Conservation (phyloP, 768 basidiomycete species). For the Macrolepiota dolichaula region DNA sequence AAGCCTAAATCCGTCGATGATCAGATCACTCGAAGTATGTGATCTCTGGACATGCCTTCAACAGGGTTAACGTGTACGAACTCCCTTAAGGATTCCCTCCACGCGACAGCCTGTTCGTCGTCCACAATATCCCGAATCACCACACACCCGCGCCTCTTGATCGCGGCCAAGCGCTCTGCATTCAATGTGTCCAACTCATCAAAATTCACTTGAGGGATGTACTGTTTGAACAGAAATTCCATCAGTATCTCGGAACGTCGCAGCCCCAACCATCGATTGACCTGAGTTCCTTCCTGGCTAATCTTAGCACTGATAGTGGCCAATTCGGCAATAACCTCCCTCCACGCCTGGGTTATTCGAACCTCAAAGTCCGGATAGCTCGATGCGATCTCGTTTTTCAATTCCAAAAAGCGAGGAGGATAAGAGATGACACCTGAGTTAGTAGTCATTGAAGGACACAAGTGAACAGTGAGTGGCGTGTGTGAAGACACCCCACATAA, state of each 20-base stretch:
- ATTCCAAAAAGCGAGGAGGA: constrained; percentile 51
- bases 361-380: constrained; percentile 49
- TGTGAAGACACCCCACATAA: neutral
- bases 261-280: constrained; percentile 23
- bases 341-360: constrained; percentile 53
- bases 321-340: constrained; percentile 51
- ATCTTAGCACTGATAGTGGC: constrained; percentile 42
- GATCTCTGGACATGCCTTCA: constrained; percentile 35
- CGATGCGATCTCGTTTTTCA: constrained; percentile 56
- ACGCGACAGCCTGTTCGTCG: constrained; percentile 48
- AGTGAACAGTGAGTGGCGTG: neutral
- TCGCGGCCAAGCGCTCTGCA: constrained; percentile 40
- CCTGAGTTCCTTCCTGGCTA: constrained; percentile 44
- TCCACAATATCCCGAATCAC: constrained; percentile 62
- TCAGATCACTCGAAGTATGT: neutral
- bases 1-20: constrained; percentile 34
- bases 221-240: constrained; percentile 33
- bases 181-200: constrained; percentile 46
- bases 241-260: neutral
- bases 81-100: constrained; percentile 54
- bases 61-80: constrained; percentile 58
- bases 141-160: constrained; percentile 55
- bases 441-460: neutral
- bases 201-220: constrained; percentile 62
- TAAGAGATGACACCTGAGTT: constrained; percentile 14